Base-by-base conservation (phyloP, 495 filamentous ascomycete species). In the Eremomyces bilateralis region DNA sequence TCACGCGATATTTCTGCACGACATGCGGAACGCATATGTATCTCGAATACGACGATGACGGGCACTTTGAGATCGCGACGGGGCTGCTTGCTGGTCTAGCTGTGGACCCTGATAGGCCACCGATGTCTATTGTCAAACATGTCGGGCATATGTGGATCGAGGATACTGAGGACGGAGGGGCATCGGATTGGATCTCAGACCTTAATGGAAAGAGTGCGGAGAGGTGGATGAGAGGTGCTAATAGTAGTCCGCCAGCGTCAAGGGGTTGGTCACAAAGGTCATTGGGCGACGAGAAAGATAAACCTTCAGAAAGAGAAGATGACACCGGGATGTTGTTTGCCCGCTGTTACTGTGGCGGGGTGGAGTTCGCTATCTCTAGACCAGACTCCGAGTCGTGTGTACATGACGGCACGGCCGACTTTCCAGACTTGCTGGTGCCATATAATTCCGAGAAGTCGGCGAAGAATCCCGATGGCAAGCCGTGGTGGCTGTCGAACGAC, bases 21-120 rank as follows among this genome's bases (percentile, higher is more conserved):
- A 67, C 52, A 11, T 84, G 77, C 40, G 75, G 75, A 20, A 66
- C 69, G 18, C 71, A 77, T 41, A 55, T 71, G 41, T 70, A 75
- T 35, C 34, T 42, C 11, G 32, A 38, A 20, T 37, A 39, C 40
- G 28, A 41, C n/a, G 15, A 29, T 0, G 37, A 42, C 17, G 40
- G 31, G 8, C 31, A 45, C 20, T 59, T 55, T 49, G 57, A 49
- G 24, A 37, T 71, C 31, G 51, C 46, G 18, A 62, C 50, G 19
- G 61, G 58, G 29, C 46, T 63, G 6, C 45, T 59, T 15, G 51
- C 41, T 16, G 19, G 40, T 1, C 28, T 53, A 12, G 43, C 46
- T 21, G 42, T 48, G 3, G 51, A 62, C 36, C n/a, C n/a, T n/a
- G n/a, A n/a, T n/a, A n/a, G n/a, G n/a, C n/a, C n/a, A n/a, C n/a